A percentile compares a stretch with the other conserved stretches of the same genome.
Conservation (phyloP, 2,329 filamentous ascomycete species). For the Davidsoniella australis region DNA sequence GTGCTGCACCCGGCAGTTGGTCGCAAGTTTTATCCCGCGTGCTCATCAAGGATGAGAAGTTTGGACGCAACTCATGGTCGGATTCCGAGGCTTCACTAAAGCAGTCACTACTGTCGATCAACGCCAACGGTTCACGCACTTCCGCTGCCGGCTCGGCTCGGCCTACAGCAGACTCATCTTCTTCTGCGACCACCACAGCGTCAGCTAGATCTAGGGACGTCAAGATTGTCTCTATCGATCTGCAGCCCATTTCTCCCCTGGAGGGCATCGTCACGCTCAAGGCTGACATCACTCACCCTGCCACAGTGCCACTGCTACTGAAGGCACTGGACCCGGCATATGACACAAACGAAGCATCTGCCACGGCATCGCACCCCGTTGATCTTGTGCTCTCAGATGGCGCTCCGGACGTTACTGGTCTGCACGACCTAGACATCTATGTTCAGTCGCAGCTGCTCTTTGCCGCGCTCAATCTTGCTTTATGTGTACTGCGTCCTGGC, state of each 20-base stretch:
- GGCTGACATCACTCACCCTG: conserved; percentile 93
- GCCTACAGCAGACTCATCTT: conserved; percentile 37
- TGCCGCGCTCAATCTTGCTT: conserved; percentile 78
- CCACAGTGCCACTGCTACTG: conserved; percentile 78
- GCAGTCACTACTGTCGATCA: conserved; percentile 10
- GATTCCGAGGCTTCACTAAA: conserved; percentile 54
- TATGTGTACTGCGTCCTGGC: conserved; percentile 81
- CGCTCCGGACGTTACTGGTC: conserved; percentile 86
- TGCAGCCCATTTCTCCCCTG: conserved; percentile 88
- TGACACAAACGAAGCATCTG: conserved; percentile 25
- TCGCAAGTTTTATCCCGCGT: conserved; percentile 90
- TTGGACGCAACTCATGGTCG: conserved; percentile 73
- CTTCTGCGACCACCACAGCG: conserved; percentile 21
- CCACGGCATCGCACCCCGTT: conserved; percentile 55
- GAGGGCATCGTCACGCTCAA: conserved; percentile 83
- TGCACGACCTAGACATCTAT: conserved; percentile 96
- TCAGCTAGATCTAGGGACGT: conserved; percentile 14
- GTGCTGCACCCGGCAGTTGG: conserved; percentile 91
- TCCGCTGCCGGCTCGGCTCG: conserved; percentile 2
- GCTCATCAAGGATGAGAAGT: conserved; percentile 82
- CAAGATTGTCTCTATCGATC: conserved; percentile 87
- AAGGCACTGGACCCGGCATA: conserved; percentile 64
- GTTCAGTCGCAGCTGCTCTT: conserved; percentile 92
- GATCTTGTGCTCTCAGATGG: conserved; percentile 92
- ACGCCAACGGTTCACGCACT: conserved; percentile 9